Evolutionary conservation across 169 alveolate genomes (phyloP).

Genomic region (Plasmodium malariae): DNA sequence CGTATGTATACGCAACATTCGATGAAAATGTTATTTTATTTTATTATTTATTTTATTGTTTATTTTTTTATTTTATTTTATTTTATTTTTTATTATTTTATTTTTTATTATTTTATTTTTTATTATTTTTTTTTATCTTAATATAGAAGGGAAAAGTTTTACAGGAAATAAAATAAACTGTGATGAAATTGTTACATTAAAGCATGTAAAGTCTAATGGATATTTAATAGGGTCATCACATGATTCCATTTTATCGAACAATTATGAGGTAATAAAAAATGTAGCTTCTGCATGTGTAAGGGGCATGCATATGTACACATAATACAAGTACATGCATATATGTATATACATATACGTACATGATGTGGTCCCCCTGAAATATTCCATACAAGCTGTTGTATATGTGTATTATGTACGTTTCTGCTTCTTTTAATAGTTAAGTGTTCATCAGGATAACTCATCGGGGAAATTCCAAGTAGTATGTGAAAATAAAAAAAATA

Average conservation of each 20-base stretch:
- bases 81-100: not conserved
- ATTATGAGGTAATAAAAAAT: constrained; percentile 51
- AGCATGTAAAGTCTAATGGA: constrained; percentile 68
- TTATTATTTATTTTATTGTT: no score
- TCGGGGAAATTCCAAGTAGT: constrained; percentile 56
- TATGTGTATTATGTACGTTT: not conserved
- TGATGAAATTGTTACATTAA: constrained; percentile 55
- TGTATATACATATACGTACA: no score
- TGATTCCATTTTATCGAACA: constrained; percentile 34
- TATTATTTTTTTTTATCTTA: not conserved
- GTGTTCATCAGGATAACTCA: constrained; percentile 15
- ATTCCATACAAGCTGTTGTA: no score
- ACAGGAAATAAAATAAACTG: constrained; percentile 58
- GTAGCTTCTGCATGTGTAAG: not conserved
- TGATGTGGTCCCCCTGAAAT: no score
- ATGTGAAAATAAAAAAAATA: constrained; percentile 44
- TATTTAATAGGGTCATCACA: constrained; percentile 51
- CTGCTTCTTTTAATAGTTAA: constrained; percentile 20
- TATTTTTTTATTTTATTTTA: no score
- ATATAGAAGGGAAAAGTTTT: constrained; percentile 34
- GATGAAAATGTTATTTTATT: no score
- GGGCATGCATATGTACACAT: not conserved
- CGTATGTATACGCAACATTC: no score
- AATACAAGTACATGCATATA: not conserved
- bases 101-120: not conserved